These are phyloP conservation scores for Solanum paucissectum DNA, from an alignment of 257 asterid genomes.

Conservation along the genomic window DNA sequence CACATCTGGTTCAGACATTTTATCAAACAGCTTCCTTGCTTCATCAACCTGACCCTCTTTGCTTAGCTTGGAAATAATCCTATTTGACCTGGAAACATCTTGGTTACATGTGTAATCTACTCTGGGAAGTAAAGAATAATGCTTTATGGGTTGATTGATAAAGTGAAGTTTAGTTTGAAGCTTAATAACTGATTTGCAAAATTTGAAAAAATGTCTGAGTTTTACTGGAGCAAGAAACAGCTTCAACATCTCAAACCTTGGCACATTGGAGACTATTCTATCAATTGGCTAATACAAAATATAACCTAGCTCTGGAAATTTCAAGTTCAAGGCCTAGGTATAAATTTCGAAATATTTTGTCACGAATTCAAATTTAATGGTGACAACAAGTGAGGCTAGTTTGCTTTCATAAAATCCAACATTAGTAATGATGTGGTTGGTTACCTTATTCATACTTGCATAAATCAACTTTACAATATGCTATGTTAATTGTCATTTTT, in stretches of 20 bases:
- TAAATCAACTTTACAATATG: background rate
- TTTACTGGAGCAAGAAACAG: background rate
- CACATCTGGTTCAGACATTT: conserved; percentile 60
- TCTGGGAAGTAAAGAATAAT: conserved; percentile 19
- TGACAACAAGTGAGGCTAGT: background rate
- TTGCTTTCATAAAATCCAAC: background rate
- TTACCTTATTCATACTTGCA: background rate
- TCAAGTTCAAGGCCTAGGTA: background rate
- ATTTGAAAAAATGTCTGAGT: background rate
- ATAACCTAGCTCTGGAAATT: background rate
- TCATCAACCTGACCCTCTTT: conserved; percentile 23
- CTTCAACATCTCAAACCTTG: background rate
- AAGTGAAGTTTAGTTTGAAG: background rate
- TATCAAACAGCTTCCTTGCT: conserved; percentile 50
- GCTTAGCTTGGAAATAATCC: conserved; percentile 30
- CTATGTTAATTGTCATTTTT: background rate
- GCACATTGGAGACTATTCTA: background rate
- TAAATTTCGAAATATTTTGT: background rate
- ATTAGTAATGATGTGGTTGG: background rate
- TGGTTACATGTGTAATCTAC: conserved; percentile 20
- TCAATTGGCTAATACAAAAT: background rate
- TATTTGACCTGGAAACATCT: conserved; percentile 32
- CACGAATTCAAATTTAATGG: background rate
- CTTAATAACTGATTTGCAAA: background rate
- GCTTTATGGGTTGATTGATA: background rate